Base-by-base conservation (phyloP, 164 flowering plant species). In the Macadamia tetraphylla region DNA sequence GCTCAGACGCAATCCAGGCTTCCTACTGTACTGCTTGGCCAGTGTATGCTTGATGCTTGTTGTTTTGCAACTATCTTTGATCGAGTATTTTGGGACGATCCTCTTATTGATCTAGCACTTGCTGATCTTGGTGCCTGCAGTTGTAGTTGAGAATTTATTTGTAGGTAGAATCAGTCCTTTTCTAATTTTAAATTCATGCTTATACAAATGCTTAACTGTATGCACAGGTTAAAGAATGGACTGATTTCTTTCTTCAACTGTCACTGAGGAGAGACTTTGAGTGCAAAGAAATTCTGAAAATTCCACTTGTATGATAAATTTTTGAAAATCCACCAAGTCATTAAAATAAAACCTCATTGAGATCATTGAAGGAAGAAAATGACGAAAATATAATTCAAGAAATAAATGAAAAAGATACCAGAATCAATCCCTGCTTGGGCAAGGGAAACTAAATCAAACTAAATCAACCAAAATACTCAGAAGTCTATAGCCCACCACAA, bases 191-290 rank as follows among this genome's bases (percentile, higher is more conserved):
- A 43, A 1, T 53, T 29, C 49, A 23, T 73, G 59, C 57, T 68
- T 58, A 43, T n/a, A 17, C 44, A 69, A 23, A 52, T 63, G 32
- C 69, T 60, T 74, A 91, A 95, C 83, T 92, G 98, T 68, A 92
- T 92, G 80, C 96, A 92, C 68, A 78, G 73, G 67, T 70, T 77
- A 61, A 92, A 75, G 62, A 85, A 78, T 64, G 94, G 90, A 63
- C 83, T 73, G 49, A 90, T 86, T 75, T 90, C 96, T 78, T 88
- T 92, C 84, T 92, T 92, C 66, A 63, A 71, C 77, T 80, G 71
- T 92, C 98, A 64, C 96, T 23, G 23, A 23, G 23, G 23, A 23
- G 23, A 23, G 23, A 23, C 23, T 23, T 23, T 23, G 23, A 23
- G 23, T 23, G 23, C 23, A 23, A 23, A 23, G 23, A 23, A 23